Base-by-base conservation (phyloP, 805 yeast genomes). In the Wickerhamiella kurtzmanii region DNA sequence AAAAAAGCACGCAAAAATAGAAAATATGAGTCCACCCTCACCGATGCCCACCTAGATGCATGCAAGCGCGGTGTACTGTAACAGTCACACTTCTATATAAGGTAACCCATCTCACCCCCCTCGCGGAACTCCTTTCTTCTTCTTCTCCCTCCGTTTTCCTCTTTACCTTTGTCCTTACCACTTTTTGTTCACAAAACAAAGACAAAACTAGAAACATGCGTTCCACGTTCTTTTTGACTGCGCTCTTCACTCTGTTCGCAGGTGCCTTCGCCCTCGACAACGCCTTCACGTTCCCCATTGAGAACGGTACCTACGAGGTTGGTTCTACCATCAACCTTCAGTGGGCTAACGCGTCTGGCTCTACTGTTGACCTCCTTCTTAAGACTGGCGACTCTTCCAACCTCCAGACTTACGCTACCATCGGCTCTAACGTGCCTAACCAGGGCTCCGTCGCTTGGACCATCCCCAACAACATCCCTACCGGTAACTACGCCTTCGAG, bases 401-500 rank as follows among this genome's bases (percentile, higher is more conserved):
- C 53, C 56, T 66, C 48, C 41, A 49, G 28, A 52, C 60, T 17
- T 66, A 61, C 16, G 50, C 64, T 47, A 60, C 65, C 47, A 62
- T 66, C 52, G 61, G 62, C 46, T 45, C 56, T 49, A 45, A 54
- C 45, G 48, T 64, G 44, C 48, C 58, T 44, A 66, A 66, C 62
- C 58, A 58, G 44, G 70, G 69, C 47, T 57, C 61, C 39, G 66
- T 61, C 44, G 51, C 56, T 43, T 66, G 70, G 70, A 50, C 52
- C 32, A 58, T 66, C 36, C 70, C 69, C 40, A 42, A 47, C 44
- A 47, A 52, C 37, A 35, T 65, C 28, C 22, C 49, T 39, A 46
- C 59, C 35, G 69, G 67, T 37, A 46, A 56, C 46, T 66, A 66
- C 56, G 62, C 65, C 22, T 50, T 66, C 39, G 60, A 57, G 55